These are phyloP conservation scores for Phaseolus lunatus DNA, from an alignment of 306 rosid genomes.

Conservation along the genomic window DNA sequence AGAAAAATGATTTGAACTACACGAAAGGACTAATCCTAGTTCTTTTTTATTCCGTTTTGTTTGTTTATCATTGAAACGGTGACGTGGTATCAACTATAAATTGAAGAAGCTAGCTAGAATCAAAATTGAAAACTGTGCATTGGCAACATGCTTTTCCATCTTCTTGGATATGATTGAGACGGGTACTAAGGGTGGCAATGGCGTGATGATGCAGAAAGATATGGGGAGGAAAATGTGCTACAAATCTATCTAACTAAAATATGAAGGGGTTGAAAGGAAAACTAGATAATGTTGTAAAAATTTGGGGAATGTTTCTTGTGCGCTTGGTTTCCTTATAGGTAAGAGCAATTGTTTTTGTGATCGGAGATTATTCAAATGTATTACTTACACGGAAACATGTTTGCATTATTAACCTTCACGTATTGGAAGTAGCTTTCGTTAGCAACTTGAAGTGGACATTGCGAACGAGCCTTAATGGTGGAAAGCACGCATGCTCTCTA, in stretches of 20 bases:
- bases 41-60: too few species aligned
- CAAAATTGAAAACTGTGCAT: constrained; percentile 15
- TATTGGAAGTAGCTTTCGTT: constrained; percentile 48
- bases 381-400: constrained; percentile 48
- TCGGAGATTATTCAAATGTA: constrained; percentile 34
- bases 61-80: too few species aligned
- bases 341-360: constrained; percentile 38
- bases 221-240: constrained; percentile 16
- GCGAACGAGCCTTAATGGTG: constrained; percentile 41
- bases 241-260: constrained; percentile 2
- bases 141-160: constrained; percentile 21
- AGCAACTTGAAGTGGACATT: constrained; percentile 50
- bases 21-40: constrained; percentile 39
- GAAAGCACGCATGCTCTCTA: constrained; percentile 46
- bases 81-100: background rate
- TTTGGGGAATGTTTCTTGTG: constrained; percentile 41
- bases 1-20: constrained; percentile 27
- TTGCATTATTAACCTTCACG: constrained; percentile 39
- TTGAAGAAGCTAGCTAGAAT: background rate
- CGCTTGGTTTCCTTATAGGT: constrained; percentile 42
- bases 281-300: constrained; percentile 40
- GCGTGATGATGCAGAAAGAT: constrained; percentile 39
- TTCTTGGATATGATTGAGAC: constrained; percentile 38
- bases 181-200: constrained; percentile 22
- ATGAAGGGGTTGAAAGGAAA: constrained; percentile 23